Percentiles rank a stretch among this genome's conserved stretches.
phyloP scores from a whole-genome alignment of 176 grass and related monocot genomes.

The Rhynchospora pubera region DNA sequence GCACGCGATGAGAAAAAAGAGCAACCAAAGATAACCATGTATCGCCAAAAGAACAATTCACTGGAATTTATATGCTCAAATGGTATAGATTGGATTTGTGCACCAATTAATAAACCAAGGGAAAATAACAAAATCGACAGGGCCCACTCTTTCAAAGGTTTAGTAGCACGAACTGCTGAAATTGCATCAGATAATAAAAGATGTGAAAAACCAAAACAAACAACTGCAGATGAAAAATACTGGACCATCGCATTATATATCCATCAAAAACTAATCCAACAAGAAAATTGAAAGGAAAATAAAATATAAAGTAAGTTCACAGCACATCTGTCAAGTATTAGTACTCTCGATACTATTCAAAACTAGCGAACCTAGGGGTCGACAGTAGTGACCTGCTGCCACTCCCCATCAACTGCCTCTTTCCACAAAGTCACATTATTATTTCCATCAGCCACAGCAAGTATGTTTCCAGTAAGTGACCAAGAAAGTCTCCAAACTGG shows the following conservation, averaged over 20 bases:
- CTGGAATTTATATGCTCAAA: too few species aligned
- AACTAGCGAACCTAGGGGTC: conserved; percentile 38
- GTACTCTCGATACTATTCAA: background rate
- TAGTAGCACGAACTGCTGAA: background rate
- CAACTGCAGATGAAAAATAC: background rate
- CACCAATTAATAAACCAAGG: too few species aligned
- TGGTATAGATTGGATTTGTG: too few species aligned
- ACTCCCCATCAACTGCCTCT: conserved; percentile 62
- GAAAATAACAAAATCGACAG: too few species aligned
- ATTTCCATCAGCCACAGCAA: conserved; percentile 55
- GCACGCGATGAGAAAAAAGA: too few species aligned
- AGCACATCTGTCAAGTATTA: background rate
- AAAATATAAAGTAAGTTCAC: background rate
- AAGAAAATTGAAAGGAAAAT: background rate
- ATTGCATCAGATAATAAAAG: background rate
- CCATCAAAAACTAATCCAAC: background rate
- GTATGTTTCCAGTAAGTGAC: conserved; percentile 63
- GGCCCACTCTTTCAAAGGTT: too few species aligned
- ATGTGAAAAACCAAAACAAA: background rate
- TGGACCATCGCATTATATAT: background rate
- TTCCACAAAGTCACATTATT: conserved; percentile 70
- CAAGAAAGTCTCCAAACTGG: conserved; percentile 69
- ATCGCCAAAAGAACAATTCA: too few species aligned
- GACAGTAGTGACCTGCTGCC: conserved; percentile 70
- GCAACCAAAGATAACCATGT: too few species aligned